Conservation (phyloP, 345 rosid species). For the Gossypium turneri region DNA sequence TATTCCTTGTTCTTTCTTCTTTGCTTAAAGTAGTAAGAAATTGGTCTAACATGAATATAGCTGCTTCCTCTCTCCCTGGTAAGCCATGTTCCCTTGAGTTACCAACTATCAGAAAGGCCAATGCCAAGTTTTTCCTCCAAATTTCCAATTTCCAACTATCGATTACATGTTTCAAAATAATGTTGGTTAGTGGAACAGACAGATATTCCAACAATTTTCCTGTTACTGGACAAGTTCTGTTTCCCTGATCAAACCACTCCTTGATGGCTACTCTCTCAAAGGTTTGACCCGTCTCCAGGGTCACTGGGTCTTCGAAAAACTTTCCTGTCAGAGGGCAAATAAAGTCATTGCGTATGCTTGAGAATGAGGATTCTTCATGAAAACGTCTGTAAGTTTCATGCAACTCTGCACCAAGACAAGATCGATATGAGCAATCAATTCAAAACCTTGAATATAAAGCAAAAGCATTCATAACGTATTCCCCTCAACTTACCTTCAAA, state of each 20-base stretch:
- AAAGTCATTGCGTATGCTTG: conserved; percentile 41
- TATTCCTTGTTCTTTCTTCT: conserved; percentile 35
- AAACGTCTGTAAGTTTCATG: conserved; percentile 17
- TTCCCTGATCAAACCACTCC: conserved; percentile 55
- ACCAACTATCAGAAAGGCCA: conserved; percentile 27
- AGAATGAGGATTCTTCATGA: conserved; percentile 27
- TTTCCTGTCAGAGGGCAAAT: conserved; percentile 52
- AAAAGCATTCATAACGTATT: neutral
- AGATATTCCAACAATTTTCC: conserved; percentile 41
- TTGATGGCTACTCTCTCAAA: conserved; percentile 50
- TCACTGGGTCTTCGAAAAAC: conserved; percentile 59
- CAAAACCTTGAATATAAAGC: conserved; percentile 1
- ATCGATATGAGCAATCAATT: conserved; percentile 15
- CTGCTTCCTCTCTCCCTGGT: conserved; percentile 24
- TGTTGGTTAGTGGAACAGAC: conserved; percentile 45
- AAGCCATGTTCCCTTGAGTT: conserved; percentile 12
- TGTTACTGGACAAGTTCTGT: conserved; percentile 54
- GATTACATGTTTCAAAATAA: conserved; percentile 44
- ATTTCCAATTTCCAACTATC: conserved; percentile 44
- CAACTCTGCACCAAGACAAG: conserved; percentile 30
- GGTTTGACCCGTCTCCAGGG: conserved; percentile 61
- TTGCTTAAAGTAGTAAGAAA: conserved; percentile 36
- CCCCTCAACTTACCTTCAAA: conserved; percentile 34
- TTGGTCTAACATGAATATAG: conserved; percentile 36
- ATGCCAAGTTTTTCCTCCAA: conserved; percentile 22